A percentile compares a stretch with the other conserved stretches of the same genome.
Conservation (phyloP, 305 asterid genomes). For the Solanum chacoense region DNA sequence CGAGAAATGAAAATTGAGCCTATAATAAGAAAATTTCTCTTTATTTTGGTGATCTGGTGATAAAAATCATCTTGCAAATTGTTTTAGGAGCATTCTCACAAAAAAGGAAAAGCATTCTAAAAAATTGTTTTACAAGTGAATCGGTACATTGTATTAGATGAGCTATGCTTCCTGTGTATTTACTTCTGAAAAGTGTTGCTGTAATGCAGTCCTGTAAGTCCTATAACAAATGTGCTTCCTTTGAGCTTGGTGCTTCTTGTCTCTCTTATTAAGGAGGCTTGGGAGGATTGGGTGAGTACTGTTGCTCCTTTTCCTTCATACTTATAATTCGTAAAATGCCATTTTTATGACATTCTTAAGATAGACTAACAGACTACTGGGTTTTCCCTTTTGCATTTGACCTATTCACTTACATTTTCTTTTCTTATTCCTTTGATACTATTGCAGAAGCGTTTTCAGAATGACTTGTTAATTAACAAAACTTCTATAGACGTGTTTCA, state of each 20-base stretch:
- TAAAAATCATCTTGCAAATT: background rate
- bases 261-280: conserved; percentile 94
- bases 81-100: background rate
- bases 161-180: background rate
- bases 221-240: conserved; percentile 96
- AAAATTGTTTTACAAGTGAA: background rate
- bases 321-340: background rate
- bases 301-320: background rate
- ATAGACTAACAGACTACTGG: background rate
- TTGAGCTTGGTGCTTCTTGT: conserved; percentile 94
- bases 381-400: background rate
- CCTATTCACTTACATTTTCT: background rate
- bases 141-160: background rate
- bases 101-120: background rate
- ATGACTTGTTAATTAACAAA: conserved; percentile 87
- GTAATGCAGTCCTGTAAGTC: conserved; percentile 95
- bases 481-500: conserved; percentile 66
- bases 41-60: background rate
- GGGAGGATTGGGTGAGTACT: conserved; percentile 99
- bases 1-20: background rate
- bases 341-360: background rate
- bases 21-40: background rate
- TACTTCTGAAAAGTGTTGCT: conserved; percentile 16
- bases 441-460: conserved; percentile 90
- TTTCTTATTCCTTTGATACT: conserved; percentile 14